These are phyloP conservation scores for Ophiostoma perfectum DNA, from an alignment of 2,329 filamentous ascomycete species.

Conservation along the genomic window DNA sequence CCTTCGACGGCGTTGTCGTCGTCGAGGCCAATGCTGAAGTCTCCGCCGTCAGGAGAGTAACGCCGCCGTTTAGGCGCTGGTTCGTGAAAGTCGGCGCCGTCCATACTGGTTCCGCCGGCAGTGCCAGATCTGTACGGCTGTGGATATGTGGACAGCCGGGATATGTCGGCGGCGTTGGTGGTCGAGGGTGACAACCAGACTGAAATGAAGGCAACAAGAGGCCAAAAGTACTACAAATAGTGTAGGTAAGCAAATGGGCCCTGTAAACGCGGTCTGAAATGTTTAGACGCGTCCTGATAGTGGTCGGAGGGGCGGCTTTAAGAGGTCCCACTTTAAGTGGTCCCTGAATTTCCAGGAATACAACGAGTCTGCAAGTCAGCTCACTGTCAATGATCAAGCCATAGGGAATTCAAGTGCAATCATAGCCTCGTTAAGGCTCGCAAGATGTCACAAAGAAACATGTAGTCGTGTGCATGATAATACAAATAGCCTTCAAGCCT, in stretches of 20 bases:
- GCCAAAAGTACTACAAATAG: not conserved
- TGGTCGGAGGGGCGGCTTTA: constrained; percentile 30
- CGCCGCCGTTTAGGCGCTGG: constrained; percentile 36
- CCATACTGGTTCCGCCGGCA: constrained; percentile 31
- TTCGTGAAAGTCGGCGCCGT: constrained; percentile 34
- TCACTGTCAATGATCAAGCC: not conserved
- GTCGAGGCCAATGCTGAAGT: not conserved
- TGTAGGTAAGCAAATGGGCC: not conserved
- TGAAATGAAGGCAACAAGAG: not conserved
- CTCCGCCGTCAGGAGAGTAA: constrained; percentile 22
- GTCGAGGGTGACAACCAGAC: not conserved
- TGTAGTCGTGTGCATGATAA: too few relatives aligned
- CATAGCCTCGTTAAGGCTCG: too few relatives aligned
- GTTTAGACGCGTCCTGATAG: constrained; percentile 30
- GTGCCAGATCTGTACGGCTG: not conserved
- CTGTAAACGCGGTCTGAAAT: constrained; percentile 18
- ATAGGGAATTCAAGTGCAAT: too few relatives aligned
- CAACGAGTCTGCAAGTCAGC: not conserved
- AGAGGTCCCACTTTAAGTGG: constrained; percentile 15
- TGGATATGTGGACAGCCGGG: not conserved
- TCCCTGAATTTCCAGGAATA: not conserved
- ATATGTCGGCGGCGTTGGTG: not conserved
- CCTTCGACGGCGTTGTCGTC: constrained; percentile 1
- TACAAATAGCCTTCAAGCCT: too few relatives aligned
- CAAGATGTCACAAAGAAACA: too few relatives aligned